Percentiles rank a stretch among this genome's conserved stretches.
Conservation (phyloP, 148 eudicot genomes). For the Pharnaceum exiguum region DNA sequence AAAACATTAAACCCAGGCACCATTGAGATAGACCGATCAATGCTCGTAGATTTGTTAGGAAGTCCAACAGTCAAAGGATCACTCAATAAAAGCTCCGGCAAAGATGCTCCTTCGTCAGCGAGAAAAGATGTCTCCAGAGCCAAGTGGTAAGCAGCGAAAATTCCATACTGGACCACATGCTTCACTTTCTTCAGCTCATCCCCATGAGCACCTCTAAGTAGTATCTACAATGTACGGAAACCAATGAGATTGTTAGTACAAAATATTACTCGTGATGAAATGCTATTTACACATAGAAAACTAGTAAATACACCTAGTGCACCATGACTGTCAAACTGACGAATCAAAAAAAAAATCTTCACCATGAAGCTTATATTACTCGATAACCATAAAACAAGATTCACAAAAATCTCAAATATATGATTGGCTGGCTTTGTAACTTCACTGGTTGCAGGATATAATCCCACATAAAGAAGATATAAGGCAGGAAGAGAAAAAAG, state of each 20-base stretch:
- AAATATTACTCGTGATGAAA: too few species aligned
- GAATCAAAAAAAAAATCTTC: too few species aligned
- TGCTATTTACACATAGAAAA: too few species aligned
- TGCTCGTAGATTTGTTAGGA: constrained; percentile 58
- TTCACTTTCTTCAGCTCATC: constrained; percentile 97
- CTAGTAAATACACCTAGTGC: too few species aligned
- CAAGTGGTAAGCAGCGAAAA: constrained; percentile 97
- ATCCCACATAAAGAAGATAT: too few species aligned
- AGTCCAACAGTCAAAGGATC: constrained; percentile 75
- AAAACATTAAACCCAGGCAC: constrained; percentile 54
- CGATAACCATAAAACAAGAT: too few species aligned
- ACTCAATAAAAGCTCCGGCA: constrained; percentile 68
- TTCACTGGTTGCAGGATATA: too few species aligned
- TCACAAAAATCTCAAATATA: too few species aligned
- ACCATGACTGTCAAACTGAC: too few species aligned
- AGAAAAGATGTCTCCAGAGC: constrained; percentile 97
- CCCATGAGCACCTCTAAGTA: constrained; percentile 83
- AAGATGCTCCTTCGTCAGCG: constrained; percentile 96
- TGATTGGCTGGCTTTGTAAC: too few species aligned
- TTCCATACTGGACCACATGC: constrained; percentile 89
- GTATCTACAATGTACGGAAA: constrained; percentile 48
- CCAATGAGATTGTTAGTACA: not conserved
- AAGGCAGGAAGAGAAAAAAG: too few species aligned
- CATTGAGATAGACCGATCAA: constrained; percentile 70
- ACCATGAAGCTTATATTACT: too few species aligned